Conservation (phyloP, 805 yeast genomes). For the Yueomyces sinensis region DNA sequence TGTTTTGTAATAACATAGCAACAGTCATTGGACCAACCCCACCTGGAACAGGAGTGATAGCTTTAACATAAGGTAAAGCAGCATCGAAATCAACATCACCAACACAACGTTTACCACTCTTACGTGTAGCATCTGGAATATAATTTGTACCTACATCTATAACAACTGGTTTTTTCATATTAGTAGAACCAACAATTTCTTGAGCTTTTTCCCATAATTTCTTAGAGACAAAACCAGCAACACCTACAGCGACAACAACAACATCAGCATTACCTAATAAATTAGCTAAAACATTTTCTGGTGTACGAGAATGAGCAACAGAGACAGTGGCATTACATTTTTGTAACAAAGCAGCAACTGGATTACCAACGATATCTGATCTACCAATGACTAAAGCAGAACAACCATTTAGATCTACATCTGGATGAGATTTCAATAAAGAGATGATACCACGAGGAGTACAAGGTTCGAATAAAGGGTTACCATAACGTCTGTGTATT, state of each 20-base stretch:
- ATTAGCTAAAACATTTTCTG: slow-evolving; percentile 36
- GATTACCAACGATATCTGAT: slow-evolving; percentile 92
- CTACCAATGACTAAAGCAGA: slow-evolving; percentile 88
- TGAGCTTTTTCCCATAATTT: slow-evolving; percentile 46
- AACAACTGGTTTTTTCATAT: slow-evolving; percentile 41
- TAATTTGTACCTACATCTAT: slow-evolving; percentile 80
- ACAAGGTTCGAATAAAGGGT: slow-evolving; percentile 78
- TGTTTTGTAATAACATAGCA: slow-evolving; percentile 67
- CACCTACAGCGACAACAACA: slow-evolving; percentile 70
- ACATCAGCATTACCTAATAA: slow-evolving; percentile 65
- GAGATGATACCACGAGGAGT: slow-evolving; percentile 91
- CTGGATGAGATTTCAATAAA: slow-evolving; percentile 49
- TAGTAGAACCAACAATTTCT: not conserved
- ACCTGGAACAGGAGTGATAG: slow-evolving; percentile 82
- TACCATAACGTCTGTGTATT: slow-evolving; percentile 73
- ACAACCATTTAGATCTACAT: slow-evolving; percentile 59
- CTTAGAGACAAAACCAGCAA: slow-evolving; percentile 55
- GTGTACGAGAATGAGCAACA: slow-evolving; percentile 64
- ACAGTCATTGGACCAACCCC: slow-evolving; percentile 92
- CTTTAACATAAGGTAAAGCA: slow-evolving; percentile 28
- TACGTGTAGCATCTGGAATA: slow-evolving; percentile 49
- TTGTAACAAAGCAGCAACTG: slow-evolving; percentile 73
- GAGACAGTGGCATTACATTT: slow-evolving; percentile 82
- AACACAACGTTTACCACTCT: slow-evolving; percentile 57
- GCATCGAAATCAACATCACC: slow-evolving; percentile 65